Base-by-base conservation (phyloP, 2,329 filamentous ascomycete genomes). In the Fusarium robinianum region DNA sequence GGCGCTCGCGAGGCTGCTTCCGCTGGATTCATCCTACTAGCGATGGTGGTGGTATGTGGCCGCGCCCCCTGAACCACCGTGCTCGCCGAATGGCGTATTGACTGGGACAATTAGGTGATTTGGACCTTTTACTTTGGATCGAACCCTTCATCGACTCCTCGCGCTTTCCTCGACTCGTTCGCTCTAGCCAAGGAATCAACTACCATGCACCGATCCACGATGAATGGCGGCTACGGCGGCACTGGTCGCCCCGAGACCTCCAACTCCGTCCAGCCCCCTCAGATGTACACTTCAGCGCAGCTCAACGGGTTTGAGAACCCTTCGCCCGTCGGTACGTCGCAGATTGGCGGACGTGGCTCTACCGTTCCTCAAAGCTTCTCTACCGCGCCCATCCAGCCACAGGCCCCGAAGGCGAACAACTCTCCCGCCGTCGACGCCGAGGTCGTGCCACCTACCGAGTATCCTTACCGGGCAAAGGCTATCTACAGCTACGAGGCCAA, bases 91-190 rank as follows among this genome's bases (percentile, higher is more conserved):
- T 26, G n/a, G 22, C 7, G 6, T 16, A 24, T 7, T 7, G 8
- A 9, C 16, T 21, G 12, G 8, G 5, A 64, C 31, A 18, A 14
- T 5, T 18, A 96, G 91, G 88, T 96, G 60, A 82, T 97, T 47
- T 99, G 94, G 94, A 96, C 96, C 59, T 95, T 97, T 72, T 97
- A 97, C 76, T 99, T 96, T 63, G 94, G 94, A 62, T 96, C 92
- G 3, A 87, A 90, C 12, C 90, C 92, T 2, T 88, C 89, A 27
- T 88, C 91, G 11, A 81, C 85, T 41, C 88, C 91, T 53, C 88
- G 92, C 61, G 85, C 89, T 44, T 96, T 95, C 67, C 87, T 97
- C 60, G 94, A 99, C 72, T 96, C 92, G 1, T 96, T 96, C 64
- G 90, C 94, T 34, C 79, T 96, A 15, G 83, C 94, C 73, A 97